phyloP scores from a whole-genome alignment of 1,139 yeast genomes.

The Debaryomyces sp. region DNA sequence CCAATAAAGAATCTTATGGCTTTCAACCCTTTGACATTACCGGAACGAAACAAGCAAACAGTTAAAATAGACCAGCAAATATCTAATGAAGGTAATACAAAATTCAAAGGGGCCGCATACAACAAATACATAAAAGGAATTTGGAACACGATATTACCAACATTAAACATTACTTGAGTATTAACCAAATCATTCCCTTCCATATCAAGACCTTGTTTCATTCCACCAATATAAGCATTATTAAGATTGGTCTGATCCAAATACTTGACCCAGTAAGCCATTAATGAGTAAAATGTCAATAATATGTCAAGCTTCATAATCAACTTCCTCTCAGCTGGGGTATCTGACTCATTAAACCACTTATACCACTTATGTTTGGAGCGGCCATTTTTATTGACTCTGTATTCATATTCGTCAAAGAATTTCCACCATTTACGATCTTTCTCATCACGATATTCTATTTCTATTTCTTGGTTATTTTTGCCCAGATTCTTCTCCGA shows the following conservation, averaged over 20 bases:
- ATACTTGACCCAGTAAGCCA: constrained; percentile 73
- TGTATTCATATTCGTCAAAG: constrained; percentile 42
- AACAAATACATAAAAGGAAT: constrained; percentile 49
- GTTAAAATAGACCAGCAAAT: constrained; percentile 70
- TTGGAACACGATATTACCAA: constrained; percentile 63
- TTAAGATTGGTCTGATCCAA: constrained; percentile 62
- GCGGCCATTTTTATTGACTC: constrained; percentile 40
- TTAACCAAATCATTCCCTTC: constrained; percentile 65
- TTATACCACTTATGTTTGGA: constrained; percentile 55
- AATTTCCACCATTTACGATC: constrained; percentile 65
- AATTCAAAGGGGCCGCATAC: constrained; percentile 54
- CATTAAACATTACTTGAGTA: constrained; percentile 58
- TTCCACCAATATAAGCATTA: constrained; percentile 71
- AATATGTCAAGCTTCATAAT: constrained; percentile 64
- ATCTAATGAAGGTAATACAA: constrained; percentile 60
- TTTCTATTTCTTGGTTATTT: constrained; percentile 1
- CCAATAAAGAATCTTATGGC: constrained; percentile 65
- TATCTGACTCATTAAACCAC: constrained; percentile 63
- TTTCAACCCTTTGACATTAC: constrained; percentile 50
- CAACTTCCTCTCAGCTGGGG: constrained; percentile 57
- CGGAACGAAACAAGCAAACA: constrained; percentile 51
- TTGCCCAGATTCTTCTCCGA: background rate
- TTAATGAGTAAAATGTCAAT: constrained; percentile 59
- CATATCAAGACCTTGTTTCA: constrained; percentile 61
- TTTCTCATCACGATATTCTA: constrained; percentile 64